These are phyloP conservation scores for Moesziomyces antarcticus DNA, from an alignment of 1,284 basidiomycete species.

Conservation along the genomic window DNA sequence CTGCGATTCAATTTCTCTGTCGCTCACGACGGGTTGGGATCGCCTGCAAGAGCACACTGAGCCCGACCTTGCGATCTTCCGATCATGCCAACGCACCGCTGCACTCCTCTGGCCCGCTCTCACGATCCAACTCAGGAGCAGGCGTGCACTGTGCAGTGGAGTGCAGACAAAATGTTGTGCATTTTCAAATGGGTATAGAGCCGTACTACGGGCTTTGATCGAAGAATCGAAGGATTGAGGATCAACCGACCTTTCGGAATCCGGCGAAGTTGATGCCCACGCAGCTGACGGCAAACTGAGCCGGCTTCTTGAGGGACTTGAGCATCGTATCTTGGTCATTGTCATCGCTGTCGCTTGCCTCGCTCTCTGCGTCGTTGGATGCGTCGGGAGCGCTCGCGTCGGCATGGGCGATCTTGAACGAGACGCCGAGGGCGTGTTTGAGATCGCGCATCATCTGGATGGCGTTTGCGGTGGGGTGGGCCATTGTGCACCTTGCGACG, in stretches of 20 bases:
- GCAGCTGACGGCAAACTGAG: constrained; percentile 53
- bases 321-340: constrained; percentile 3
- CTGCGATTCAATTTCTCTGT: too few relatives aligned
- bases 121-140: too few relatives aligned
- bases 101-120: too few relatives aligned
- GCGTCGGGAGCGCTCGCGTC: background rate
- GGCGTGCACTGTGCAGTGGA: too few relatives aligned
- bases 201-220: background rate
- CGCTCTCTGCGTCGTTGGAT: constrained; percentile 9
- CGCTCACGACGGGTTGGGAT: too few relatives aligned
- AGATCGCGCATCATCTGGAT: constrained; percentile 90
- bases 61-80: too few relatives aligned
- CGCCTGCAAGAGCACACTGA: too few relatives aligned
- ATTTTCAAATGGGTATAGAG: background rate
- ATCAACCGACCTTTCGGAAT: constrained; percentile 50
- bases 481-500: constrained; percentile 87
- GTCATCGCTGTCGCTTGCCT: constrained; percentile 21
- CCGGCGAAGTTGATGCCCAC: constrained; percentile 63
- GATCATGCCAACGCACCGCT: too few relatives aligned
- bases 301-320: constrained; percentile 12
- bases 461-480: constrained; percentile 78
- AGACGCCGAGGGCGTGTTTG: constrained; percentile 79
- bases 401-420: constrained; percentile 70
- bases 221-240: background rate
- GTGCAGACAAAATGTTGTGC: background rate